Percentiles rank a stretch among this genome's conserved stretches.
Evolutionary conservation across 1,284 basidiomycete species (phyloP).

Genomic region (Ustanciosporium gigantosporum): DNA sequence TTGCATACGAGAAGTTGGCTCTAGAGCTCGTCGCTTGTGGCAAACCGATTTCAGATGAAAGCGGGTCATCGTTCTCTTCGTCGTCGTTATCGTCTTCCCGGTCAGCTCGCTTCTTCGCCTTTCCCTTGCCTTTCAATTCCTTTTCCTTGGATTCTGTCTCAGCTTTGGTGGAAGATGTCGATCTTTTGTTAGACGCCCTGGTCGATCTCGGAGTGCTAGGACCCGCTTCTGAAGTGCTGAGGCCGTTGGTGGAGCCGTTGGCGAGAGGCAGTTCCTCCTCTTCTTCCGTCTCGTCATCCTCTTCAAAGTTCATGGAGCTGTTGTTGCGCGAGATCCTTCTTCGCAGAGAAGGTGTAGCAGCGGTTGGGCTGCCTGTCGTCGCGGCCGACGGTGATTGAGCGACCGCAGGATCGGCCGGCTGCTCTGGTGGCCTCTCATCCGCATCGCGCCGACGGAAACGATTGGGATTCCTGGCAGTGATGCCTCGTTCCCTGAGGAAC

Average conservation of each 20-base stretch:
- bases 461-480: slow-evolving; percentile 72
- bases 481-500: slow-evolving; percentile 80
- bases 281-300: slow-evolving; percentile 72
- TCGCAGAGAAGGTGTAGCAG: slow-evolving; percentile 2
- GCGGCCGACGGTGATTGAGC: slow-evolving; percentile 3
- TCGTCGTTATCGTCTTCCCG: slow-evolving; percentile 32
- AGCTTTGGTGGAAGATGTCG: slow-evolving; percentile 44
- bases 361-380: background rate
- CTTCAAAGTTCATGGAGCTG: slow-evolving; percentile 62
- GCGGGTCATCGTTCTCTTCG: slow-evolving; percentile 63
- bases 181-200: slow-evolving; percentile 52
- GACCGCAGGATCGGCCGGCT: slow-evolving; percentile 7
- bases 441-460: slow-evolving; percentile 47
- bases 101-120: slow-evolving; percentile 7
- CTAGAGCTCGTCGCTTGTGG: slow-evolving; percentile 66
- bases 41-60: slow-evolving; percentile 32
- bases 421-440: slow-evolving; percentile 9
- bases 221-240: slow-evolving; percentile 61
- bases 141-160: slow-evolving; percentile 65
- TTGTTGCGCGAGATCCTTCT: slow-evolving; percentile 14
- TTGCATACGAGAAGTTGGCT: slow-evolving; percentile 44
- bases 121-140: slow-evolving; percentile 64
- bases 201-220: slow-evolving; percentile 8
- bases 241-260: slow-evolving; percentile 49
- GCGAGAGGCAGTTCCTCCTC: slow-evolving; percentile 62